Evolutionary conservation across 202 grass and related monocot species (phyloP).

Genomic region (Dendrocalamus latiflorus): DNA sequence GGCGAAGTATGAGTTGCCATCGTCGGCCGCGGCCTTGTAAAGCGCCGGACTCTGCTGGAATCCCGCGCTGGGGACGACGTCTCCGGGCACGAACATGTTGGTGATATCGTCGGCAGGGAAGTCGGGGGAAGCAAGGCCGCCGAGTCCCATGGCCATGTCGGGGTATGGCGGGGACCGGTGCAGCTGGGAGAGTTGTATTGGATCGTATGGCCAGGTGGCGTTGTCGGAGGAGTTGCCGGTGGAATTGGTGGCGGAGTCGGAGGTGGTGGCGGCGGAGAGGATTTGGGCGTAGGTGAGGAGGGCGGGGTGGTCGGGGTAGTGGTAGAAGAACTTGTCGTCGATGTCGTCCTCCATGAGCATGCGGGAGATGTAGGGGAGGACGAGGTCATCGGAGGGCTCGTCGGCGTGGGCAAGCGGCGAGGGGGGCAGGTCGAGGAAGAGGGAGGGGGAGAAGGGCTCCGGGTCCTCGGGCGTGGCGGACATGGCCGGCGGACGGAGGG

Average conservation of each 20-base stretch:
- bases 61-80: not conserved
- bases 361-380: slow-evolving; percentile 59
- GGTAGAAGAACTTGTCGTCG: slow-evolving; percentile 53
- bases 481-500: slow-evolving; percentile 20
- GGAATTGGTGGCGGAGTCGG: not conserved
- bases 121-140: no score
- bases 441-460: slow-evolving; percentile 35
- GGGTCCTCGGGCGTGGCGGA: slow-evolving; percentile 35
- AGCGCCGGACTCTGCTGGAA: not conserved
- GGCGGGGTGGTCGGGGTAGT: slow-evolving; percentile 32
- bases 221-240: not conserved
- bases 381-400: slow-evolving; percentile 40
- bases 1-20: not conserved
- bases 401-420: slow-evolving; percentile 21
- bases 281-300: slow-evolving; percentile 35
- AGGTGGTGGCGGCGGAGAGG: slow-evolving; percentile 6
- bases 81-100: not conserved
- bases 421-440: slow-evolving; percentile 44
- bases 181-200: slow-evolving; percentile 16
- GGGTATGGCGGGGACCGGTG: slow-evolving; percentile 3
- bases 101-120: not conserved
- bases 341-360: slow-evolving; percentile 89
- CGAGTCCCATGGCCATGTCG: not conserved
- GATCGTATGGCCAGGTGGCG: slow-evolving; percentile 28
- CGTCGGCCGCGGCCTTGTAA: not conserved